Conservation (phyloP, 345 rosid species). For the Melaleuca quinquenervia region DNA sequence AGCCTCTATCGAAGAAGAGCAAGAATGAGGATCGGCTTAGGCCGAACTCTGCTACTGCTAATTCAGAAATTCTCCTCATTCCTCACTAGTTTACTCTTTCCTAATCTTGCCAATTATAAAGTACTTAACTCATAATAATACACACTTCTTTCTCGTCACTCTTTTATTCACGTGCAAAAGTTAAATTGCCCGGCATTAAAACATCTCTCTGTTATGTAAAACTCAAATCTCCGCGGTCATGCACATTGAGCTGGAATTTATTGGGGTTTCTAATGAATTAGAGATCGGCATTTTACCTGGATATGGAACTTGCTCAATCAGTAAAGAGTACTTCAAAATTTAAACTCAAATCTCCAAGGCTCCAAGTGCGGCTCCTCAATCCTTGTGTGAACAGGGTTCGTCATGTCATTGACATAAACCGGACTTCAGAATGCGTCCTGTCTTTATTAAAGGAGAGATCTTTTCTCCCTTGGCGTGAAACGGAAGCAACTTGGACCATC, state of each 20-base stretch:
- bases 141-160: background rate
- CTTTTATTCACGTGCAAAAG: constrained; percentile 2
- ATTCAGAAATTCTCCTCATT: background rate
- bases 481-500: background rate
- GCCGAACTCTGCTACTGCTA: background rate
- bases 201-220: constrained; percentile 24
- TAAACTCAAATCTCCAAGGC: background rate
- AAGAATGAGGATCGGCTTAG: constrained; percentile 2
- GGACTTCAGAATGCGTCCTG: background rate
- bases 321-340: background rate
- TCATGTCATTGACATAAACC: background rate
- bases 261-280: background rate
- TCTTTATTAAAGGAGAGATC: background rate
- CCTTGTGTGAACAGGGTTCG: background rate
- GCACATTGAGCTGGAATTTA: background rate
- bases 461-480: background rate
- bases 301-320: background rate
- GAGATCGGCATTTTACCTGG: background rate
- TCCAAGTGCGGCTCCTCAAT: background rate
- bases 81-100: constrained; percentile 11
- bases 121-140: background rate
- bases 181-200: constrained; percentile 25
- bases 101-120: background rate
- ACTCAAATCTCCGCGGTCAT: background rate
- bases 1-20: constrained; percentile 44